Base-by-base conservation (phyloP, 202 grass and related monocot genomes). In the Hordeum pubiflorum region DNA sequence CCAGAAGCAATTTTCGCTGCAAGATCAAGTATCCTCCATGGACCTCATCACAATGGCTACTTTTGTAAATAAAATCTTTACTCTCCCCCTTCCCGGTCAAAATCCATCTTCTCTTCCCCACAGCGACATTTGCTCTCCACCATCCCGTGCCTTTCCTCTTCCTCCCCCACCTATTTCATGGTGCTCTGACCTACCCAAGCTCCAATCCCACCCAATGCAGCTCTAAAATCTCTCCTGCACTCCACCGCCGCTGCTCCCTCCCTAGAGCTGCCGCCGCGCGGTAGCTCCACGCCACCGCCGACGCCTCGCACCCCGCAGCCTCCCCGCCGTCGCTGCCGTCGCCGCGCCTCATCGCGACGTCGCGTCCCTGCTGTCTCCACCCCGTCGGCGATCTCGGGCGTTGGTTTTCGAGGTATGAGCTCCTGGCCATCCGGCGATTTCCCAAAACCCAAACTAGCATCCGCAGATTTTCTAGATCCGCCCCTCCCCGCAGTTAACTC, bases 151-250 rank as follows among this genome's bases (percentile, higher is more conserved):
- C 70, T 73, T 73, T 54, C 70, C 70, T 73, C 70, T 73, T 54
- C 70, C 44, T 32, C 43, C 48, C 66, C 67, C 69, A 72, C 69
- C 69, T 72, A 72, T 72, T 72, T 72, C 69, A 72, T 72, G 69
- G 41, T 31, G 67, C 12, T 48, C 69, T 72, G 69, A 72, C 69
- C 69, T 50, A 46, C 68, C 39, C 34, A 36, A 22, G 39, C 40
- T 44, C 69, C 40, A 50, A 50, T 50, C 69, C 69, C 8, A 72
- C 69, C 69, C 43, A 70, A 71, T 71, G 69, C 69, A 50, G 24
- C 69, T 72, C 69, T 72, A 72, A 72, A 72, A 50, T 72, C 69
- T 50, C 69, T 7, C 43, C 69, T 46, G 0, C 5, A 72, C 41
- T 72, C 69, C 7, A 50, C 69, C 69, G 10, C 41, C 41, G 69